Conservation (phyloP, 495 filamentous ascomycete species). For the Talaromyces thailandensis region DNA sequence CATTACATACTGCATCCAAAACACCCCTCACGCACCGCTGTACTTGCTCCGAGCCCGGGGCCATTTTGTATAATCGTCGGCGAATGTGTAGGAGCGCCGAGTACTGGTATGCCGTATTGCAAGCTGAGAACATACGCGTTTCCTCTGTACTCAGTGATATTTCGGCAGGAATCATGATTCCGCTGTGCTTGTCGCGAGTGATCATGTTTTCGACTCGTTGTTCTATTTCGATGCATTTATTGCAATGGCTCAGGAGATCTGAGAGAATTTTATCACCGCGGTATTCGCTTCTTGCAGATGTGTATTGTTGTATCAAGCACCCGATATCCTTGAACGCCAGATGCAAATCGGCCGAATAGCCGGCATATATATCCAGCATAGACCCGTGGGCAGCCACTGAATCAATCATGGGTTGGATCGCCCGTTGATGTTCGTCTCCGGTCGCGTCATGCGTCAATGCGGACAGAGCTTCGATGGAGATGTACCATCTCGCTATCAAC, state of each 20-base stretch:
- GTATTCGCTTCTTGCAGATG: background rate
- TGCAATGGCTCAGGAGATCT: background rate
- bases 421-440: background rate
- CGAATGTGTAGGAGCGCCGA: constrained; percentile 10
- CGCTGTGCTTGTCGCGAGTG: constrained; percentile 4
- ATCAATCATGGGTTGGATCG: background rate
- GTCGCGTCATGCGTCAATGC: constrained; percentile 10
- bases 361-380: constrained; percentile 11
- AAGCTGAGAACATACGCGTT: constrained; percentile 9
- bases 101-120: constrained; percentile 11
- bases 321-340: constrained; percentile 9
- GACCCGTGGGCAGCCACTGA: background rate
- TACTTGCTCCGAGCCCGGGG: constrained; percentile 4
- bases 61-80: constrained; percentile 4
- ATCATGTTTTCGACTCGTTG: constrained; percentile 9
- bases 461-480: constrained; percentile 10
- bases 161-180: constrained; percentile 4
- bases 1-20: constrained; percentile 9
- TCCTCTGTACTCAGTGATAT: background rate
- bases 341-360: constrained; percentile 12
- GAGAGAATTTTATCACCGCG: background rate
- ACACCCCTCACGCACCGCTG: constrained; percentile 11
- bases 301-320: background rate
- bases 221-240: constrained; percentile 1
- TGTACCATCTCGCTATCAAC: constrained; percentile 13